Evolutionary conservation across 441 rosid species (phyloP).

Genomic region (Pelargonium australe): DNA sequence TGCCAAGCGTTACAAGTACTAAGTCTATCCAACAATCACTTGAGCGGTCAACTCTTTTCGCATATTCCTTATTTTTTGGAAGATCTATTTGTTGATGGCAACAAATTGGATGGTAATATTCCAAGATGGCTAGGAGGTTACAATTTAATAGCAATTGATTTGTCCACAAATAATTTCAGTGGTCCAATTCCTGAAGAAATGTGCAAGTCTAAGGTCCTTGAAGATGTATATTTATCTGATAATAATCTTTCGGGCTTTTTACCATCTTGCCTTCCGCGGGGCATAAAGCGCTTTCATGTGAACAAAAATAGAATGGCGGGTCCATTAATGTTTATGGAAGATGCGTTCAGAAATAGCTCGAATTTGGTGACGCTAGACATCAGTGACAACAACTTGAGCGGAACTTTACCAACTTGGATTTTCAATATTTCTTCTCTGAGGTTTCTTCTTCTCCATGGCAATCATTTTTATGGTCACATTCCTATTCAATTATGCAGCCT

Average conservation of each 20-base stretch:
- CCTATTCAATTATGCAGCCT: constrained; percentile 13
- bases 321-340: not conserved
- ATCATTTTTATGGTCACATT: not conserved
- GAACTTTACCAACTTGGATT: constrained; percentile 20
- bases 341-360: not conserved
- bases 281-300: constrained; percentile 6
- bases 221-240: constrained; percentile 15
- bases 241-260: constrained; percentile 14
- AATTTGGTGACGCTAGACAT: constrained; percentile 18
- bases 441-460: constrained; percentile 8
- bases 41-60: constrained; percentile 17
- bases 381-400: constrained; percentile 12
- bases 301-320: constrained; percentile 21
- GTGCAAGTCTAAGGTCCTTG: not conserved
- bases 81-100: not conserved
- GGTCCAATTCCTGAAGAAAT: constrained; percentile 16
- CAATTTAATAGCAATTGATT: not conserved
- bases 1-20: not conserved
- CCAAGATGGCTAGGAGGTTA: not conserved
- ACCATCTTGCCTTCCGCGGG: constrained; percentile 11
- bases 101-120: constrained; percentile 6
- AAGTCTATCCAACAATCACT: constrained; percentile 14
- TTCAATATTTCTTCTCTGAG: constrained; percentile 10
- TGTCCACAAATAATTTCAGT: constrained; percentile 19
- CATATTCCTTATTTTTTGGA: not conserved